Evolutionary conservation across 2,329 filamentous ascomycete species (phyloP), one percentile per base, ranked within the genome.

Genomic region (Parastagonospora avenae): DNA sequence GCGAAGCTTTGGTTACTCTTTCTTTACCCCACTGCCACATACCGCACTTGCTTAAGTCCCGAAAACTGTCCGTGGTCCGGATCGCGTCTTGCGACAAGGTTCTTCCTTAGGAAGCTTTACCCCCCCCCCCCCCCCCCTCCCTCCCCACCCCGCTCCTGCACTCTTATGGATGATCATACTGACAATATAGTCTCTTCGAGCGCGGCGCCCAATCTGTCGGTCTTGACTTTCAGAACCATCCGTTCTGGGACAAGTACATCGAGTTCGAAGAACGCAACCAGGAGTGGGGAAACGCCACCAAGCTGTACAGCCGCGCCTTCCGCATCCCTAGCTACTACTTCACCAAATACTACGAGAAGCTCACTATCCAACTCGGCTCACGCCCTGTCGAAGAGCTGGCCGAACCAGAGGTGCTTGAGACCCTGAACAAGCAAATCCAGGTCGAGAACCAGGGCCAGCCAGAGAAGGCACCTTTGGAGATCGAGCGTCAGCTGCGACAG

Each of bases 211-310:
- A 83, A 28, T 88, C 85, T 64, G 92, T 96, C 35, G 94, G 94
- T 12, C 82, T 97, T 14, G 94, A 99, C 75, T 99, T 96, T 70
- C 82, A 96, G 28, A 89, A 92, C 2, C 92, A 97, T 71, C 92
- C 92, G 1, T 97, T 99, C 77, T 99, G 94, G 94, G 94, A 99
- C 75, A 97, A 96, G 76, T 99, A 96, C 69, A 85, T 99, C 58
- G 94, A 97, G 71, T 97, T 95, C 67, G 94, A 97, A 72, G 92
- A 97, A 72, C 89, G 92, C 1, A 81, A 93, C 55, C 62, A 67
- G 39, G 64, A 68, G 30, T 57, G 60, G 7, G 52, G 60, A 57
- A 91, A 86, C 66, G 90, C 97, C 47, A 96, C 95, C 63, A 85
- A 85, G 35, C 91, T 99, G 48, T 82, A 96, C 45, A 82, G 83